Base-by-base conservation (phyloP, 2,329 filamentous ascomycete species). In the Fusarium verrucosum region DNA sequence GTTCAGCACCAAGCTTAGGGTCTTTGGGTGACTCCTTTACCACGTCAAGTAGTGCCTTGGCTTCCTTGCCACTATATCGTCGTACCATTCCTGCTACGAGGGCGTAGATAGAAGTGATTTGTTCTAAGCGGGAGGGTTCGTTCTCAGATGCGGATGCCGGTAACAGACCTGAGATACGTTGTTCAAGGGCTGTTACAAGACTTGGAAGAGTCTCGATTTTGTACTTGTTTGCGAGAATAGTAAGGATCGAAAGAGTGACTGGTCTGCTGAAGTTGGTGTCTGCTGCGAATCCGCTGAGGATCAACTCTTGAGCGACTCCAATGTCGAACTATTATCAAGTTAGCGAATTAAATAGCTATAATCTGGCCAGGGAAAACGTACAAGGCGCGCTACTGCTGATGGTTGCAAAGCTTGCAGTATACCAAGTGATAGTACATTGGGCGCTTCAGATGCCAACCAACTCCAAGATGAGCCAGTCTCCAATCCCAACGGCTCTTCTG, bases 141-240 rank as follows among this genome's bases (percentile, higher is more conserved):
- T 66, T 59, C 2, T 64, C 62, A 4, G 41, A 17, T 6, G 45
- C 38, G 8, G 66, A 55, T 4, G 42, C 44, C 10, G 58, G 45
- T 10, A 77, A 20, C 10, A 74, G 55, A 17, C 16, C 50, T 4
- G 60, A 43, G 8, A 74, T 52, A 11, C 65, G 66, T 19, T 71
- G 54, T 50, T 77, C 73, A 2, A 78, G 44, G 10, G 62, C 51
- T 5, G 61, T 16, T 33, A 77, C 66, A 6, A 78, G 58, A 7
- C 60, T 55, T 9, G 61, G 62, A 8, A 72, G 45, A 8, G 65
- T 73, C 61, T 79, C 79, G 17, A 78, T 71, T 30, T 76, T 76
- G 68, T 79, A 77, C 60, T 82, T 83, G 67, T 83, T 83, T 44
- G 79, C 75, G 25, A 83, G 65, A 5, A 79, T 73, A 4, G 77